Base-by-base conservation (phyloP, 2,329 filamentous ascomycete species). In the Epichloe baconii region DNA sequence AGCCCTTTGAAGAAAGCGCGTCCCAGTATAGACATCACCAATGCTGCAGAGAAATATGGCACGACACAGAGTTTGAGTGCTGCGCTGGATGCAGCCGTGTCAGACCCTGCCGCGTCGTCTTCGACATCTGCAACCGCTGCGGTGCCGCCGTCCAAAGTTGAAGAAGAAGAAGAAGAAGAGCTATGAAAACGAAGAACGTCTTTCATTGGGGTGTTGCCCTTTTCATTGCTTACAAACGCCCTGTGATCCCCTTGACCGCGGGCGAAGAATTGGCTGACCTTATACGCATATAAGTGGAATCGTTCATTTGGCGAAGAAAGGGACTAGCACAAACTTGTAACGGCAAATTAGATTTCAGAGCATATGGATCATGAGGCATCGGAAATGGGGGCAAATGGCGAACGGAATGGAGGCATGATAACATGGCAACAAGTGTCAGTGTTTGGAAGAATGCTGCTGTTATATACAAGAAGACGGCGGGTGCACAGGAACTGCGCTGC, bases 1-100 rank as follows among this genome's bases (percentile, higher is more conserved):
- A 88, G 83, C 57, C 86, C 86, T 1, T 75, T 87, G 59, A 89
- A 89, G 74, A 88, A 83, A 62, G 83, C 86, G 52, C 75, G 86
- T 37, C 78, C 83, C 1, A 86, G 82, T 58, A 57, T 68, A 38
- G 67, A 68, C 47, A 60, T 63, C 15, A 55, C 56, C 12, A 57
- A 56, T 40, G 50, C 50, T 36, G 54, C 49, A 17, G 56, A 63
- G 36, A 65, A 58, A 47, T 58, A 58, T 44, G 55, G 61, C 21
- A 52, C 61, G 19, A 60, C 63, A 8, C 66, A 66, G 51, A 66
- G 59, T 42, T 57, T 70, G 44, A 70, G 63, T 40, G 62, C 66
- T 21, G 66, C 67, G 36, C 51, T 68, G 37, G 64, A 63, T 31
- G 57, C 65, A 5, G 59, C 58, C 21, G 55, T 65, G 26, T 62